Percentiles rank a stretch among this genome's conserved stretches.
Conservation (phyloP, 371 early-diverging fungal species). For the Basidiobolus meristosporus region DNA sequence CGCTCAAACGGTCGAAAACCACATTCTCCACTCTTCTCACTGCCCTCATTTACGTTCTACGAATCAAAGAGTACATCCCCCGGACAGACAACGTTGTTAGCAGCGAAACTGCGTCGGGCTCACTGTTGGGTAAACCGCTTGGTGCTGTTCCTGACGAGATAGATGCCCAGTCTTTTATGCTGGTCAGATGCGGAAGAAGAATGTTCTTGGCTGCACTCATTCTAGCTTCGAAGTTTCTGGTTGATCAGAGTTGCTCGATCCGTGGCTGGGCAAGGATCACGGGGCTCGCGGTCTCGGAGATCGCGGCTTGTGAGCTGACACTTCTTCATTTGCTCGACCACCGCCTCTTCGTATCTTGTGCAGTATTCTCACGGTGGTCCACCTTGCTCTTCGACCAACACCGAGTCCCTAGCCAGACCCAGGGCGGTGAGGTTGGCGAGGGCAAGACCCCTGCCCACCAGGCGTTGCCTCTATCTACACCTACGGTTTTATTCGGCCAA, state of each 20-base stretch:
- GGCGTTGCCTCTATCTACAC: too few relatives aligned
- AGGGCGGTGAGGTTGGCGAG: too few relatives aligned
- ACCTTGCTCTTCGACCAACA: too few relatives aligned
- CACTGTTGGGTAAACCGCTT: background rate
- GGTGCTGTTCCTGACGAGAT: background rate
- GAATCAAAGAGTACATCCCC: conserved; percentile 9
- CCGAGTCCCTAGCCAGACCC: too few relatives aligned
- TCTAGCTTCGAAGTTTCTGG: conserved; percentile 58
- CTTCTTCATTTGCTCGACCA: too few relatives aligned
- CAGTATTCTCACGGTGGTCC: too few relatives aligned
- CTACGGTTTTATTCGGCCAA: too few relatives aligned
- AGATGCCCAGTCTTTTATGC: too few relatives aligned
- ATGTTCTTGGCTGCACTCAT: conserved; percentile 66
- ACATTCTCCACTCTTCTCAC: conserved; percentile 65
- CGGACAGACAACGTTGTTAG: too few relatives aligned
- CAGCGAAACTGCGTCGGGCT: background rate
- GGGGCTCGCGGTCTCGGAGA: conserved; percentile 43
- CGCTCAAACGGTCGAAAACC: conserved; percentile 52
- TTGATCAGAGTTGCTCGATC: conserved; percentile 63
- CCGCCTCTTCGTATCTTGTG: too few relatives aligned
- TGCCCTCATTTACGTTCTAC: conserved; percentile 45
- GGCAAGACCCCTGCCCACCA: too few relatives aligned
- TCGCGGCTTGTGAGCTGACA: conserved; percentile 36
- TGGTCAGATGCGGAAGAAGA: conserved; percentile 41
- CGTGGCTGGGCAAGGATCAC: conserved; percentile 64